These are phyloP conservation scores for Ustilago tritici DNA, from an alignment of 1,284 basidiomycete genomes.

Conservation along the genomic window DNA sequence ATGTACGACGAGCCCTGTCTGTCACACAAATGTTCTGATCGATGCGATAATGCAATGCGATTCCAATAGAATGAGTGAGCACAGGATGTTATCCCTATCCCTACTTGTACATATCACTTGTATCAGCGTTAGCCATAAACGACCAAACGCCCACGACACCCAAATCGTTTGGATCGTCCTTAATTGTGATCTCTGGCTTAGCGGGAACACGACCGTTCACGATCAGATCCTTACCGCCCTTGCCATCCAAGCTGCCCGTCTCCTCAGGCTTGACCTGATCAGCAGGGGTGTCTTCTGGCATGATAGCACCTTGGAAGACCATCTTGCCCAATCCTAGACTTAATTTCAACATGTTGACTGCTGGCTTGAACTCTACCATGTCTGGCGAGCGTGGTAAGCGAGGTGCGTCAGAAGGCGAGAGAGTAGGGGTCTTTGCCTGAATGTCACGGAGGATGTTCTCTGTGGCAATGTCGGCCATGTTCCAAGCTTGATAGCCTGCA, in stretches of 20 bases:
- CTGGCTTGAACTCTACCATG: slow-evolving; percentile 57
- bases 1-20: no score
- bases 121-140: slow-evolving; percentile 62
- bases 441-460: slow-evolving; percentile 66
- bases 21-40: no score
- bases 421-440: slow-evolving; percentile 19
- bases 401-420: slow-evolving; percentile 7
- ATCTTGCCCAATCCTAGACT: slow-evolving; percentile 62
- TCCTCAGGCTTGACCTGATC: slow-evolving; percentile 31
- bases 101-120: slow-evolving; percentile 61
- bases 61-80: background rate
- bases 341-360: slow-evolving; percentile 65
- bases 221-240: slow-evolving; percentile 14
- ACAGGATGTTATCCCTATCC: background rate
- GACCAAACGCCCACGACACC: slow-evolving; percentile 65
- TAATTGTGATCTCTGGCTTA: slow-evolving; percentile 53
- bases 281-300: slow-evolving; percentile 29
- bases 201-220: slow-evolving; percentile 38
- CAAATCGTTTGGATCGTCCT: slow-evolving; percentile 63
- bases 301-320: slow-evolving; percentile 59
- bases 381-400: slow-evolving; percentile 11
- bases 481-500: slow-evolving; percentile 69
- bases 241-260: slow-evolving; percentile 24
- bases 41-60: background rate
- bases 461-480: slow-evolving; percentile 66